phyloP scores from a whole-genome alignment of 2,329 filamentous ascomycete species.

The Ophiostoma sp. region DNA sequence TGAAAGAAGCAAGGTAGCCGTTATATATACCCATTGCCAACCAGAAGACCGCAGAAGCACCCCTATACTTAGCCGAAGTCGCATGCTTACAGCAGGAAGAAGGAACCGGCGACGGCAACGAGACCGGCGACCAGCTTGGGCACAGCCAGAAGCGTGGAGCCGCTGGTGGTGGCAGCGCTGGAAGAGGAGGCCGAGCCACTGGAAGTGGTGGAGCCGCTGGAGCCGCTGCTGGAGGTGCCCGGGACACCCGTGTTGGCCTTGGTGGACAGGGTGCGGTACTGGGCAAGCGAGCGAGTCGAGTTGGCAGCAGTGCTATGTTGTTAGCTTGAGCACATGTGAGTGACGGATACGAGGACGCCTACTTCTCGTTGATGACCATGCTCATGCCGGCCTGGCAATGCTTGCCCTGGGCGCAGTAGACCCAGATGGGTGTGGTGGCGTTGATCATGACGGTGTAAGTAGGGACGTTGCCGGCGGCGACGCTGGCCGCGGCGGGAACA shows the following conservation, averaged over 20 bases:
- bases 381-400: conserved; percentile 49
- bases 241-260: conserved; percentile 38
- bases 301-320: conserved; percentile 44
- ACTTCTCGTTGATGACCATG: conserved; percentile 63
- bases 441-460: conserved; percentile 68
- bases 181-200: conserved; percentile 24
- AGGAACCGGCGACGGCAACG: conserved; percentile 38
- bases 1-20: background rate
- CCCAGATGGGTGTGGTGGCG: conserved; percentile 55
- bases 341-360: conserved; percentile 32
- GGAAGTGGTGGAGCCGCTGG: conserved; percentile 26
- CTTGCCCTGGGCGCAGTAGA: conserved; percentile 41
- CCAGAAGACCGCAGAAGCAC: background rate
- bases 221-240: conserved; percentile 24
- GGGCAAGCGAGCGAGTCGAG: conserved; percentile 45
- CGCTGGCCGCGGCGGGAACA: conserved; percentile 54
- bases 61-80: background rate
- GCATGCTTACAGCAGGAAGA: conserved; percentile 40
- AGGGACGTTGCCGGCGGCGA: conserved; percentile 48
- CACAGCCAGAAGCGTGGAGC: conserved; percentile 32
- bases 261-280: conserved; percentile 42
- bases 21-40: conserved; percentile 15
- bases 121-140: conserved; percentile 42
- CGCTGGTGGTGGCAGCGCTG: conserved; percentile 30
- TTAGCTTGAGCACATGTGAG: conserved; percentile 4